phyloP scores from a whole-genome alignment of 1,284 basidiomycete genomes.

The Ustilago bromivora region DNA sequence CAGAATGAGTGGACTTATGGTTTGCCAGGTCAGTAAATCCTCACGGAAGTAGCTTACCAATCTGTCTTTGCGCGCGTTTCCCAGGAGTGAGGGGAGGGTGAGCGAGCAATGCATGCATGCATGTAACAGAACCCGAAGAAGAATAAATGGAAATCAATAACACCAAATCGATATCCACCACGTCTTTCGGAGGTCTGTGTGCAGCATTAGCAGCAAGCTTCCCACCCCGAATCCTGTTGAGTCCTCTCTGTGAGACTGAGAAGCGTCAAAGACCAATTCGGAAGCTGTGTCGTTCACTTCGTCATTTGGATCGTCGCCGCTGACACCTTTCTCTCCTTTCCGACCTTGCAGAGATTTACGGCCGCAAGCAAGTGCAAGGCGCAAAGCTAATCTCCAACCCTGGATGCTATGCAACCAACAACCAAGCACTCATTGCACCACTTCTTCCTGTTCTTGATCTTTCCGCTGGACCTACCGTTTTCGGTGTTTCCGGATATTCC shows the following conservation, averaged over 20 bases:
- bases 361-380: constrained; percentile 77
- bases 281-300: neutral
- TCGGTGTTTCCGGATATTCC: constrained; percentile 92
- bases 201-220: neutral
- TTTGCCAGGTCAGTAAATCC: constrained; percentile 86
- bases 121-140: constrained; percentile 15
- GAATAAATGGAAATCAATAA: constrained; percentile 18
- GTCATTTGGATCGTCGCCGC: neutral
- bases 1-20: constrained; percentile 96
- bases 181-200: constrained; percentile 9
- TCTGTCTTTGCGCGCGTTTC: neutral
- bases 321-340: neutral
- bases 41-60: neutral
- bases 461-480: constrained; percentile 75
- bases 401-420: constrained; percentile 94
- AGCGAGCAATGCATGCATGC: neutral
- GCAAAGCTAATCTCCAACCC: constrained; percentile 94
- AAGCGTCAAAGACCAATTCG: neutral
- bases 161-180: neutral
- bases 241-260: neutral
- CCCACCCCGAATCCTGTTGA: neutral
- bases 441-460: constrained; percentile 76
- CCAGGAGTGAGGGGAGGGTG: neutral
- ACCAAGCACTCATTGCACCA: constrained; percentile 90
- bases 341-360: constrained; percentile 82